A percentile compares a stretch with the other conserved stretches of the same genome.
These are phyloP conservation scores for Colletotrichum acutatum DNA, from an alignment of 2,329 filamentous ascomycete genomes.

Conservation along the genomic window DNA sequence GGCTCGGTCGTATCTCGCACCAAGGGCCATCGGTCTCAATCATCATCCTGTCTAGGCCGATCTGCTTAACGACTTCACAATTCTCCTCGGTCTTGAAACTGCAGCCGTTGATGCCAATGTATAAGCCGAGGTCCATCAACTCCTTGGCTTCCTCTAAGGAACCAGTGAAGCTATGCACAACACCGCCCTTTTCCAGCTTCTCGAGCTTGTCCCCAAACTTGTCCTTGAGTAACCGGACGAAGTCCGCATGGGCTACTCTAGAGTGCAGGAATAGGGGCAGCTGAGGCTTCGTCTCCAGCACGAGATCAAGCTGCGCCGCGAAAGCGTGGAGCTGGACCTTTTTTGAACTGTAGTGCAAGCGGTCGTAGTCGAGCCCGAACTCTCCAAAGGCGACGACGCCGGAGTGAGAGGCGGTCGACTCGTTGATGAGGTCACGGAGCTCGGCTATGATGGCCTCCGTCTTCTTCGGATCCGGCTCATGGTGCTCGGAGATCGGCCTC, in stretches of 20 bases:
- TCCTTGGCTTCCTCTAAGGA: conserved; percentile 85
- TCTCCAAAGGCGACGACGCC: conserved; percentile 87
- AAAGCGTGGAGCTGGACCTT: conserved; percentile 88
- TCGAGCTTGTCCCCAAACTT: conserved; percentile 69
- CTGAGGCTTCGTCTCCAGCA: conserved; percentile 74
- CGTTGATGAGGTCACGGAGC: conserved; percentile 72
- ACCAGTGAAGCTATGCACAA: conserved; percentile 97
- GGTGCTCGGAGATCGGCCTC: conserved; percentile 60
- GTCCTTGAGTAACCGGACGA: conserved; percentile 75
- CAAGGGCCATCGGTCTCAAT: conserved; percentile 98
- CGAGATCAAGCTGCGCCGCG: conserved; percentile 82
- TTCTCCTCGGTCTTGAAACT: conserved; percentile 96
- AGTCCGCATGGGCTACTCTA: conserved; percentile 86
- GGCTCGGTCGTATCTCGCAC: conserved; percentile 92
- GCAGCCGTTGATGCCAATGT: conserved; percentile 97
- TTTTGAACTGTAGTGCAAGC: conserved; percentile 83
- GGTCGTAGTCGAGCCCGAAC: conserved; percentile 96
- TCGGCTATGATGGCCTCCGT: conserved; percentile 64
- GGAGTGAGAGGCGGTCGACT: conserved; percentile 59
- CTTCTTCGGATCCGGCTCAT: conserved; percentile 55
- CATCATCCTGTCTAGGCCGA: conserved; percentile 85
- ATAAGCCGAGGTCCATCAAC: conserved; percentile 82
- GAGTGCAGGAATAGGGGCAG: conserved; percentile 94
- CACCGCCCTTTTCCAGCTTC: conserved; percentile 76
- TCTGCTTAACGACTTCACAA: conserved; percentile 81